A percentile compares a stretch with the other conserved stretches of the same genome.
Conservation (phyloP, 2,329 filamentous ascomycete genomes). For the Pestalotiopsis sp. region DNA sequence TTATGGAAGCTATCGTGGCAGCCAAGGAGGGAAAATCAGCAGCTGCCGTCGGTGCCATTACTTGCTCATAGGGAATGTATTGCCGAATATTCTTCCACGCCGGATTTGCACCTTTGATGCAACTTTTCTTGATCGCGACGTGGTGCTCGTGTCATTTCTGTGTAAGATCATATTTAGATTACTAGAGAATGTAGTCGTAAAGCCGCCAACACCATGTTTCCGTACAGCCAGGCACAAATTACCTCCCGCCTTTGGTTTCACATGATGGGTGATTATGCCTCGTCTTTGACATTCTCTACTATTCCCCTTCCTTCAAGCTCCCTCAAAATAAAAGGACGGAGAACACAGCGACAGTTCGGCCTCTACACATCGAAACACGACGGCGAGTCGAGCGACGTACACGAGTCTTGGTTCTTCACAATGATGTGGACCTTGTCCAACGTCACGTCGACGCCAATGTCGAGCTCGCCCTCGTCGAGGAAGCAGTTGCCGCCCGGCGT, state of each 20-base stretch:
- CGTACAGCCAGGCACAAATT: not conserved
- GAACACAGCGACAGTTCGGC: not conserved
- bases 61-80: not conserved
- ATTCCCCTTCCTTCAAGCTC: not conserved
- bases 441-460: not conserved
- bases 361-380: not conserved
- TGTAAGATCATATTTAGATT: too few species aligned
- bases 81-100: not conserved
- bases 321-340: not conserved
- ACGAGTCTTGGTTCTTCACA: not conserved
- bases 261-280: too few species aligned
- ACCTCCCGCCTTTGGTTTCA: not conserved
- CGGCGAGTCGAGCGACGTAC: not conserved
- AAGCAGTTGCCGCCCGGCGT: not conserved
- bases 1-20: constrained; percentile 62
- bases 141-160: too few species aligned
- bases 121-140: not conserved
- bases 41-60: not conserved
- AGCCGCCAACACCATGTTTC: too few species aligned
- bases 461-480: not conserved
- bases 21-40: constrained; percentile 31
- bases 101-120: not conserved
- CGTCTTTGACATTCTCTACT: not conserved
- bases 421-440: not conserved
- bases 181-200: too few species aligned